Base-by-base conservation (phyloP, 768 basidiomycete species). In the Suillus occidentalis region DNA sequence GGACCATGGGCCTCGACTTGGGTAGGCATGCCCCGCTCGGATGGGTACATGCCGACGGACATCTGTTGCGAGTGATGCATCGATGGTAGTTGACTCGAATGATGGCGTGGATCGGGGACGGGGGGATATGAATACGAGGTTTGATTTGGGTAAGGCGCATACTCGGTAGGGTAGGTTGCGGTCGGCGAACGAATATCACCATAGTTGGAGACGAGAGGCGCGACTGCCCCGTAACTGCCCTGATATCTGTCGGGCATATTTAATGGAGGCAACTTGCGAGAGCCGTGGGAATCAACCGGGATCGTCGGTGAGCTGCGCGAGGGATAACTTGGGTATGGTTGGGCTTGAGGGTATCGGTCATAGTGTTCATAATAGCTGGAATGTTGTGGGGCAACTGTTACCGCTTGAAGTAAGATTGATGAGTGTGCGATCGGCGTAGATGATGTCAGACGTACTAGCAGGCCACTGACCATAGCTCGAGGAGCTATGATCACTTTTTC, bases 181-280 rank as follows among this genome's bases (percentile, higher is more conserved):
- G 87, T 83, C 10, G 89, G 87, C 14, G 89, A 87, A 67, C 88
- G 87, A 73, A 89, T 84, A 70, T 81, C 78, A 58, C 68, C 69
- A 52, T 76, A 78, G 62, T 75, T 77, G 69, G 78, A 72, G 55
- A 79, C 66, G 56, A 78, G 79, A 37, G 75, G 74, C 34, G 73
- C 75, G 43, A 77, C 72, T 36, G 79, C 74, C 43, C 78, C 76
- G 45, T 79, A 83, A 40, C 74, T 66, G 63, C 80, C 73, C 63
- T 78, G 82, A 83, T 80, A 86, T 71, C 83, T 77, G 56, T 86
- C 85, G 40, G 83, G 80, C 34, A 82, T 77, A 56, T 68, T 75
- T 70, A 86, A 80, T 25, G 87, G 87, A 55, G 89, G 88, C 50
- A 89, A 77, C 71, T 84, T 86, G 71, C 87, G 83, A 62, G 83